Conservation (phyloP, 1,284 basidiomycete genomes). For the Trichosporon sp. region DNA sequence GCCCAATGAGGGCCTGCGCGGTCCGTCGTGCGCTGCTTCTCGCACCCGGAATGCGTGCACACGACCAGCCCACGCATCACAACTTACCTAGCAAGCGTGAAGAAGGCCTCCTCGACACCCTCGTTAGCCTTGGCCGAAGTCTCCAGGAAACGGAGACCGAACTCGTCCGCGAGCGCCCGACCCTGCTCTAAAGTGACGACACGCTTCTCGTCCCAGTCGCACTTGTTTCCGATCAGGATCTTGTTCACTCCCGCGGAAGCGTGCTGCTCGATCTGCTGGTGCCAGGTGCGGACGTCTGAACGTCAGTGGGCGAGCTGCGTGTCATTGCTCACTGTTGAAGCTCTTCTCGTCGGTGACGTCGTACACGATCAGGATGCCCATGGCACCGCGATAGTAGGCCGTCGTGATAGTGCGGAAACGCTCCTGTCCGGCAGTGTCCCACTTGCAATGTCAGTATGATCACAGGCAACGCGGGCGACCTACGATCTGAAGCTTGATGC, state of each 20-base stretch:
- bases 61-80: neutral
- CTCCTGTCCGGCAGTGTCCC: constrained; percentile 99
- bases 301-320: neutral
- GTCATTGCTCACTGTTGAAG: constrained; percentile 76
- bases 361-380: constrained; percentile 98
- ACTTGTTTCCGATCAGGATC: constrained; percentile 98
- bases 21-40: neutral
- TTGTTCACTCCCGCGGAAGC: constrained; percentile 99
- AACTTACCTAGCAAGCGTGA: constrained; percentile 83
- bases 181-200: constrained; percentile 71
- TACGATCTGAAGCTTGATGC: constrained; percentile 98
- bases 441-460: constrained; percentile 55
- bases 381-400: constrained; percentile 99
- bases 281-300: constrained; percentile 96
- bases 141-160: constrained; percentile 95
- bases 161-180: constrained; percentile 67
- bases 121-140: constrained; percentile 97
- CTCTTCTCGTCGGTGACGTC: constrained; percentile 98
- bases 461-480: constrained; percentile 39
- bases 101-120: constrained; percentile 98
- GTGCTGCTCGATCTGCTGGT: constrained; percentile 97
- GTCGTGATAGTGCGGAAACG: constrained; percentile 99
- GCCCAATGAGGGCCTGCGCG: neutral
- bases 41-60: neutral
- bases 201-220: constrained; percentile 96